phyloP scores from a whole-genome alignment of 805 yeast species.

The Starmerella kuoi region DNA sequence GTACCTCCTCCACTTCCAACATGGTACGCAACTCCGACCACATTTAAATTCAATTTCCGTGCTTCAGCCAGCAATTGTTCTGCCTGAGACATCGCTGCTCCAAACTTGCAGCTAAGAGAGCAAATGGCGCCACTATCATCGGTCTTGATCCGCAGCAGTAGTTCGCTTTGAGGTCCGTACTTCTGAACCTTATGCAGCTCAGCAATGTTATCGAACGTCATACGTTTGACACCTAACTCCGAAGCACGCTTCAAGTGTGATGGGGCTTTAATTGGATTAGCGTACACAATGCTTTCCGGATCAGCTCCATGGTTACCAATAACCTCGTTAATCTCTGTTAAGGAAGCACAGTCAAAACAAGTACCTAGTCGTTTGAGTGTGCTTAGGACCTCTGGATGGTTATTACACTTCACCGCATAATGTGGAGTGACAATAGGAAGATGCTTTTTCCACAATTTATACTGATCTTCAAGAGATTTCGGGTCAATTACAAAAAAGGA shows the following conservation, averaged over 20 bases:
- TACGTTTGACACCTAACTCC: conserved; percentile 45
- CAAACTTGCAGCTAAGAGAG: conserved; percentile 77
- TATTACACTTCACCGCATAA: conserved; percentile 93
- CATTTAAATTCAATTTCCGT: conserved; percentile 44
- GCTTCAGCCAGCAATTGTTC: conserved; percentile 47
- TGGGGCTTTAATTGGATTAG: conserved; percentile 87
- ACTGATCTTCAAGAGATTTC: conserved; percentile 54
- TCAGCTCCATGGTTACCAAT: conserved; percentile 35
- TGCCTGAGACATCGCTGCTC: conserved; percentile 53
- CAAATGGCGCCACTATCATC: conserved; percentile 84
- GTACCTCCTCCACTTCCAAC: conserved; percentile 88
- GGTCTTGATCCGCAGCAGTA: conserved; percentile 72
- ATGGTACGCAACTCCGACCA: conserved; percentile 87
- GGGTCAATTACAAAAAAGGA: conserved; percentile 83
- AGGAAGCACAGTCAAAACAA: conserved; percentile 89
- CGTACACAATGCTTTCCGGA: conserved; percentile 65
- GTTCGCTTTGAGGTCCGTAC: conserved; percentile 55
- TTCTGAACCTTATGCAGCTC: conserved; percentile 64
- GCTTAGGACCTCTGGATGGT: conserved; percentile 47
- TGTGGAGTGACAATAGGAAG: conserved; percentile 74
- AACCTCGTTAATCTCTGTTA: conserved; percentile 62
- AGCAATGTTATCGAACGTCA: conserved; percentile 82
- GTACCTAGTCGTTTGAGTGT: conserved; percentile 51
- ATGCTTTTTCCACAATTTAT: conserved; percentile 46
- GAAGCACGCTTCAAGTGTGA: conserved; percentile 65